phyloP scores from a whole-genome alignment of 2,329 filamentous ascomycete genomes.

The Sporothrix globosa region DNA sequence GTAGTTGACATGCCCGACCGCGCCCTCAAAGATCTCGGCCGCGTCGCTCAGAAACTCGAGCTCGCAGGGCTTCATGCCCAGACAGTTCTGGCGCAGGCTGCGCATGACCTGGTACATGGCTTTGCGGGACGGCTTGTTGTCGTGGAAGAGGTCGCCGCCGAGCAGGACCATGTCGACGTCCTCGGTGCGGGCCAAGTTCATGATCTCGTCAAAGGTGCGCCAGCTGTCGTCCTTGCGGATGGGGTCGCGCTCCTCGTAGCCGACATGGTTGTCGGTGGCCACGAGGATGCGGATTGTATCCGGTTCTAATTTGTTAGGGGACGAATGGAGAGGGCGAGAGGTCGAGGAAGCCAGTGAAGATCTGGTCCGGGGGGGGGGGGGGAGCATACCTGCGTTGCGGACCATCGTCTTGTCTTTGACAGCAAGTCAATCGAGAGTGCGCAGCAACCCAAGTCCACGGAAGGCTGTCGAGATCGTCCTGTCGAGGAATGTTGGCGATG shows the following conservation, averaged over 20 bases:
- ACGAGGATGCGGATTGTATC: conserved; percentile 95
- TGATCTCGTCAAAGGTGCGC: conserved; percentile 93
- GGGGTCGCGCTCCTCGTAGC: conserved; percentile 89
- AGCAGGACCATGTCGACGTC: conserved; percentile 96
- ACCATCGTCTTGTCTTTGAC: conserved; percentile 37
- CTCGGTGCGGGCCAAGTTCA: conserved; percentile 80
- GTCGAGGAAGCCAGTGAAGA: not conserved
- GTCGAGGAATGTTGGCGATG: conserved; percentile 17
- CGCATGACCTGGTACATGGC: conserved; percentile 98
- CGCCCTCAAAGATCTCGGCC: conserved; percentile 83
- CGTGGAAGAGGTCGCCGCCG: conserved; percentile 93
- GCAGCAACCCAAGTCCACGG: not conserved
- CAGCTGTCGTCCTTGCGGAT: conserved; percentile 97
- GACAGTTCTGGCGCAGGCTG: conserved; percentile 87
- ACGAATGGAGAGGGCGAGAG: not conserved
- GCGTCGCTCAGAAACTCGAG: conserved; percentile 93
- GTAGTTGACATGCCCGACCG: conserved; percentile 95
- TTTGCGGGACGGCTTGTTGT: conserved; percentile 95
- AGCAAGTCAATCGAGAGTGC: not conserved
- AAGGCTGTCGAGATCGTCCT: too few relatives aligned
- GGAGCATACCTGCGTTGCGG: conserved; percentile 37
- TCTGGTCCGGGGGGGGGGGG: too few relatives aligned
- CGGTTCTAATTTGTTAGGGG: conserved; percentile 49
- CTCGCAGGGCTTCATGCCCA: conserved; percentile 93
- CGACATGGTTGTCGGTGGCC: conserved; percentile 96